A percentile compares a stretch with the other conserved stretches of the same genome.
phyloP scores from a whole-genome alignment of 2,329 filamentous ascomycete genomes.

The Huntiella abstrusa region DNA sequence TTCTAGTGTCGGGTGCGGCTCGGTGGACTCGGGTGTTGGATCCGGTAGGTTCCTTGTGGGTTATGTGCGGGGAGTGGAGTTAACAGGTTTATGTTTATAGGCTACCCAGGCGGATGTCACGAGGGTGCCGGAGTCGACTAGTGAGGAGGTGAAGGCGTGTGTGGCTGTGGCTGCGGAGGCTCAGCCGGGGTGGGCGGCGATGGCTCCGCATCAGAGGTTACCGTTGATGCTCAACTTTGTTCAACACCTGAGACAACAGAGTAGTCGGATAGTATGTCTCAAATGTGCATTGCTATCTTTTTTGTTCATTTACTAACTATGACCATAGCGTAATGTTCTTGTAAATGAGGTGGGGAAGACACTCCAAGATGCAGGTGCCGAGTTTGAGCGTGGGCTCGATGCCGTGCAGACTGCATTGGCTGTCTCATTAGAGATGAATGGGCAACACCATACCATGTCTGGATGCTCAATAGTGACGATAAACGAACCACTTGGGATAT shows the following conservation, averaged over 20 bases:
- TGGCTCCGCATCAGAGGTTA: conserved; percentile 3
- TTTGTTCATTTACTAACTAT: background rate
- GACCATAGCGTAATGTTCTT: conserved; percentile 2
- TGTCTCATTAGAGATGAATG: conserved; percentile 9
- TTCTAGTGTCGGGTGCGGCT: conserved; percentile 12
- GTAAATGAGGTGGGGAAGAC: conserved; percentile 14
- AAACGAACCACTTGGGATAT: conserved; percentile 28
- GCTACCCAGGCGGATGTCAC: conserved; percentile 13
- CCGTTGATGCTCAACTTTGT: conserved; percentile 4
- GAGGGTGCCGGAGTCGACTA: conserved; percentile 15
- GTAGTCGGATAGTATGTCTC: conserved; percentile 9
- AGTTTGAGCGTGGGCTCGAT: conserved; percentile 14
- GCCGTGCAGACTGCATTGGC: conserved; percentile 13
- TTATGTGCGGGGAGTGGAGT: background rate
- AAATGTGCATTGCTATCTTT: too few species aligned
- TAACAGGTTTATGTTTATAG: conserved; percentile 1
- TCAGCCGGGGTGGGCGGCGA: conserved; percentile 9
- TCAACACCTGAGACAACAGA: conserved; percentile 4
- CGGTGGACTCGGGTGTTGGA: conserved; percentile 13
- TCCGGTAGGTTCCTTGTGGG: conserved; percentile 8
- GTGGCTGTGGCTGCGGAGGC: conserved; percentile 11
- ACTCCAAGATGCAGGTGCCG: conserved; percentile 13
- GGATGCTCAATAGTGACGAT: conserved; percentile 10
- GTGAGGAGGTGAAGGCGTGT: conserved; percentile 11
- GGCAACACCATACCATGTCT: conserved; percentile 4